Evolutionary conservation across 129 eudicot species (phyloP).

Genomic region (Pseudognaphalium luteoalbum): DNA sequence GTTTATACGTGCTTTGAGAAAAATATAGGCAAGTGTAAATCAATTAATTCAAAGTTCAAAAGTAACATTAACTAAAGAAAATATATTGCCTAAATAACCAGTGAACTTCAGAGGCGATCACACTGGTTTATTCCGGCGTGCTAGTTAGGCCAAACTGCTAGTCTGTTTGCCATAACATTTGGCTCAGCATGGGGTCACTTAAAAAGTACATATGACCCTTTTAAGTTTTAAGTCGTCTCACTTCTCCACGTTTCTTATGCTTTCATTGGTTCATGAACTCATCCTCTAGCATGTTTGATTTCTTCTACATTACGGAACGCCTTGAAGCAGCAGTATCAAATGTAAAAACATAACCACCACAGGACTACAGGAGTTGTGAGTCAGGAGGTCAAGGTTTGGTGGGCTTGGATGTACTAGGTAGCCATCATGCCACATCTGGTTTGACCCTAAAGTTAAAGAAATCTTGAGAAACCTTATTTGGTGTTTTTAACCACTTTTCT

Average conservation of each 20-base stretch:
- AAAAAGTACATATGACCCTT: background rate
- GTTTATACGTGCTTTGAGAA: background rate
- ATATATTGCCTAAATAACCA: background rate
- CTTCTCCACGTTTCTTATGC: background rate
- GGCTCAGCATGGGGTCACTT: background rate
- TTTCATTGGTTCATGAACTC: background rate
- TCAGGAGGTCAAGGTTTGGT: constrained; percentile 1
- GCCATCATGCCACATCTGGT: constrained; percentile 26
- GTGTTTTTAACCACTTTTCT: constrained; percentile 21
- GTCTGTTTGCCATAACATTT: background rate
- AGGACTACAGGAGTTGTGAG: background rate
- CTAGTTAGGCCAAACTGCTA: background rate
- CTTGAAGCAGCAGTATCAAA: background rate
- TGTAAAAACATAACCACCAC: background rate
- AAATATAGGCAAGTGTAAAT: background rate
- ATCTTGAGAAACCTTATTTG: constrained; percentile 25
- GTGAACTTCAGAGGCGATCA: background rate
- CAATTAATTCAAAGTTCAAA: no score
- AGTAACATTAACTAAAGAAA: no score
- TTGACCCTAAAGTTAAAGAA: constrained; percentile 64
- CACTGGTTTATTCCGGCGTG: background rate
- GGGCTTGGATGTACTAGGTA: constrained; percentile 12
- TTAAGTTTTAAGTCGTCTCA: background rate
- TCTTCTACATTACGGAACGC: background rate
- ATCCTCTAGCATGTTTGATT: background rate